Evolutionary conservation across 2,329 filamentous ascomycete genomes (phyloP).

Genomic region (Neonectria punicea): DNA sequence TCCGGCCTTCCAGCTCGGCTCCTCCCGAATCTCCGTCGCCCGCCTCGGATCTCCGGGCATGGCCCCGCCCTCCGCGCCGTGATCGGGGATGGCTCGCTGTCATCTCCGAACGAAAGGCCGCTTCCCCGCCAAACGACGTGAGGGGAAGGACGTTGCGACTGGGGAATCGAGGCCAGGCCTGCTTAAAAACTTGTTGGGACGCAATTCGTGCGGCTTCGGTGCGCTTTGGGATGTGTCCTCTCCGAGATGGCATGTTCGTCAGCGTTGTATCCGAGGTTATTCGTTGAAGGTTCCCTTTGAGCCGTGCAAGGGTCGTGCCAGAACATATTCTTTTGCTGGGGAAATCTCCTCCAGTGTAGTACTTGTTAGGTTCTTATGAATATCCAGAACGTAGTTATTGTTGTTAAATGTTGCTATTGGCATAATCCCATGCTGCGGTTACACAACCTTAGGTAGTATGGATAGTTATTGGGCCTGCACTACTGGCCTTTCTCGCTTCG

Average conservation of each 20-base stretch:
- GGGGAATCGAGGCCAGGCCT: neutral
- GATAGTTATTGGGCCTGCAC: too few species aligned
- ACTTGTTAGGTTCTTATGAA: too few species aligned
- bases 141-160: neutral
- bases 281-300: neutral
- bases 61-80: conserved; percentile 40
- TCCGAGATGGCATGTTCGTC: neutral
- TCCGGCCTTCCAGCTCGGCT: conserved; percentile 38
- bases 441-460: too few species aligned
- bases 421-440: too few species aligned
- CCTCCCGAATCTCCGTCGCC: conserved; percentile 41
- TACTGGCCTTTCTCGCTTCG: too few species aligned
- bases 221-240: conserved; percentile 1
- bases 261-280: neutral
- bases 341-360: neutral
- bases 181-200: conserved; percentile 1
- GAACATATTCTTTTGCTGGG: neutral
- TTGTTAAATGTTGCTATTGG: too few species aligned
- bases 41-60: conserved; percentile 41
- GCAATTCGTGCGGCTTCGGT: neutral
- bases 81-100: conserved; percentile 34
- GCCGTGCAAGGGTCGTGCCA: neutral
- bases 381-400: neutral
- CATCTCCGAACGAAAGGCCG: conserved; percentile 19
- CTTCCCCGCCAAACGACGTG: neutral